phyloP scores from a whole-genome alignment of 1,139 yeast species.

The Tardiomyces blankii region DNA sequence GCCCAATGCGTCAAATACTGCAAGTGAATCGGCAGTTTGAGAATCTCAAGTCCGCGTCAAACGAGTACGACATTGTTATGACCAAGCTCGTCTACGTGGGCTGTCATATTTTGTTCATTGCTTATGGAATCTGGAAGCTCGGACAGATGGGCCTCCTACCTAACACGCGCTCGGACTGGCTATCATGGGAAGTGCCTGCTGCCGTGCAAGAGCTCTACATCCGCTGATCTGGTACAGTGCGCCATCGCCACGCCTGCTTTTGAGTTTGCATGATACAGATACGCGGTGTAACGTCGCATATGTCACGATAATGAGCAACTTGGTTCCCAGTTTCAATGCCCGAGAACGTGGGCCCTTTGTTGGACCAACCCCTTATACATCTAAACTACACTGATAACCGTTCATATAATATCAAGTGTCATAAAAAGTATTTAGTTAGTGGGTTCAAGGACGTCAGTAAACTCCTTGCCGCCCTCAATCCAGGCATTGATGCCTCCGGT shows the following conservation, averaged over 20 bases:
- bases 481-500: constrained; percentile 17
- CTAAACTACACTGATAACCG: too few species aligned
- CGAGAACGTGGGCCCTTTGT: too few species aligned
- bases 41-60: constrained; percentile 21
- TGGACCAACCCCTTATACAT: too few species aligned
- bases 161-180: constrained; percentile 80
- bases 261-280: not conserved
- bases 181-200: constrained; percentile 60
- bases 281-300: too few species aligned
- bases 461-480: constrained; percentile 14
- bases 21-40: constrained; percentile 37
- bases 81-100: constrained; percentile 41
- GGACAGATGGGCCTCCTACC: constrained; percentile 88
- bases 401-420: not conserved
- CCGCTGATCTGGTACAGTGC: not conserved
- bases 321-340: too few species aligned
- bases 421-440: not conserved
- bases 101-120: constrained; percentile 55
- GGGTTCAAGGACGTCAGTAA: constrained; percentile 11
- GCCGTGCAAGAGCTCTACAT: constrained; percentile 5
- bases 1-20: constrained; percentile 65
- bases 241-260: too few species aligned
- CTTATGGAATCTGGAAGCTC: constrained; percentile 75
- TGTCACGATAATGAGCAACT: too few species aligned
- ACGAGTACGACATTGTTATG: constrained; percentile 31